Conservation (phyloP, 176 grass and related monocot genomes). For the Panicum miliaceum region DNA sequence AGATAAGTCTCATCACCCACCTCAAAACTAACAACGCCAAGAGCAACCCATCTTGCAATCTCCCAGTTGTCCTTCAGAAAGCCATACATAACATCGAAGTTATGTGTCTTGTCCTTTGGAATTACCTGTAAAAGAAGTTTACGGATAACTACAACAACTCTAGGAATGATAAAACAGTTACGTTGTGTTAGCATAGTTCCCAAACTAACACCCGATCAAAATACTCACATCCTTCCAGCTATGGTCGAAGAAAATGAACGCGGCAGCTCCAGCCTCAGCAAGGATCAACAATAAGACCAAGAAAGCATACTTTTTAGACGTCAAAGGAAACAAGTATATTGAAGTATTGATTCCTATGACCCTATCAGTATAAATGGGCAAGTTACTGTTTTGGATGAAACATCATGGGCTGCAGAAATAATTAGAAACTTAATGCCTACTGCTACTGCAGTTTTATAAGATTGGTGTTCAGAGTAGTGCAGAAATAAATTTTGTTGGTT, state of each 20-base stretch:
- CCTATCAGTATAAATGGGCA: conserved; percentile 5
- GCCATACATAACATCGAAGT: conserved; percentile 79
- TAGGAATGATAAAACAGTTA: conserved; percentile 23
- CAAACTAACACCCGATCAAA: conserved; percentile 17
- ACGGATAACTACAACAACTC: conserved; percentile 5
- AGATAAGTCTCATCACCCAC: conserved; percentile 41
- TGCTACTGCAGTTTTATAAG: not conserved
- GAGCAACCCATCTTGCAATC: conserved; percentile 90
- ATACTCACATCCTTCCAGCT: conserved; percentile 96
- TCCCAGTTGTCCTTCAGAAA: conserved; percentile 91
- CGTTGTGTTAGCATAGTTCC: conserved; percentile 15
- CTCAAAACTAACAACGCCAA: conserved; percentile 84
- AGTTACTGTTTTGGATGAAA: not conserved
- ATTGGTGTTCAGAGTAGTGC: not conserved
- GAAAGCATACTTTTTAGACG: conserved; percentile 72
- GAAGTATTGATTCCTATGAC: conserved; percentile 7
- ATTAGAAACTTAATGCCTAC: conserved; percentile 1
- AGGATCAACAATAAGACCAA: conserved; percentile 79
- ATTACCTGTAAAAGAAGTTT: conserved; percentile 62
- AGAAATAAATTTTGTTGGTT: not conserved
- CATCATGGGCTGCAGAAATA: conserved; percentile 19
- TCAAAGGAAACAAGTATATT: conserved; percentile 65
- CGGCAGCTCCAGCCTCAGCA: conserved; percentile 80
- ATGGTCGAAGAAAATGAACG: conserved; percentile 97
- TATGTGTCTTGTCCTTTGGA: conserved; percentile 82